These are phyloP conservation scores for Pistacia integerrima DNA, from an alignment of 345 rosid genomes.

Conservation along the genomic window DNA sequence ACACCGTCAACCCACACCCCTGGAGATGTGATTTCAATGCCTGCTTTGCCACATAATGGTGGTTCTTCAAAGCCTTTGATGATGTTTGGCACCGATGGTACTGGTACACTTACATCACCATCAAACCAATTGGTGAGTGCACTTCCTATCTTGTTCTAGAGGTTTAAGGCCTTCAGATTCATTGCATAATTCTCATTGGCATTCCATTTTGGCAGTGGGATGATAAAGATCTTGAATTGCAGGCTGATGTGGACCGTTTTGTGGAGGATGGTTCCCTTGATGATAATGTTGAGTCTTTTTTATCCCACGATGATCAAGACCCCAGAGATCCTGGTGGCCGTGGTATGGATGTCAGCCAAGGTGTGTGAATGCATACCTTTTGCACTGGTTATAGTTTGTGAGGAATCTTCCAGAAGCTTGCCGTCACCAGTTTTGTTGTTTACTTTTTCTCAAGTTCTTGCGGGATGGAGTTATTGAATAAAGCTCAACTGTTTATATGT, in stretches of 20 bases:
- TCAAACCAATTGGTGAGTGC: constrained; percentile 88
- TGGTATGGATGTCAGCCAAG: constrained; percentile 86
- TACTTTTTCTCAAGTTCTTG: background rate
- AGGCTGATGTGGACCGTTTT: constrained; percentile 93
- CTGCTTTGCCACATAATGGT: constrained; percentile 82
- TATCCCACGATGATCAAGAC: constrained; percentile 86
- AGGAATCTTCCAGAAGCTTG: constrained; percentile 1
- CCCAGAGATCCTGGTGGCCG: constrained; percentile 78
- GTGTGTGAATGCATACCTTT: constrained; percentile 28
- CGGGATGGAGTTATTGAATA: constrained; percentile 8
- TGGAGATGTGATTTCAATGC: constrained; percentile 90
- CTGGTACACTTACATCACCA: constrained; percentile 85
- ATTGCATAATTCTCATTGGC: constrained; percentile 47
- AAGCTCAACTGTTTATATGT: constrained; percentile 1
- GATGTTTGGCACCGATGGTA: constrained; percentile 75
- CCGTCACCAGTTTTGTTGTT: background rate
- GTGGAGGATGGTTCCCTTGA: constrained; percentile 97
- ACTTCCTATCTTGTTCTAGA: constrained; percentile 23
- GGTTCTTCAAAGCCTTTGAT: constrained; percentile 81
- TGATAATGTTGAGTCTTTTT: constrained; percentile 94
- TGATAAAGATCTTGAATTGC: constrained; percentile 74
- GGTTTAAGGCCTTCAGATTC: constrained; percentile 34
- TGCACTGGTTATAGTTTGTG: background rate
- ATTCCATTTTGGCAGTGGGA: constrained; percentile 70
- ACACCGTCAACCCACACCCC: constrained; percentile 98